phyloP scores from a whole-genome alignment of 805 yeast genomes.

The Wickerhamiella alocasiicola region DNA sequence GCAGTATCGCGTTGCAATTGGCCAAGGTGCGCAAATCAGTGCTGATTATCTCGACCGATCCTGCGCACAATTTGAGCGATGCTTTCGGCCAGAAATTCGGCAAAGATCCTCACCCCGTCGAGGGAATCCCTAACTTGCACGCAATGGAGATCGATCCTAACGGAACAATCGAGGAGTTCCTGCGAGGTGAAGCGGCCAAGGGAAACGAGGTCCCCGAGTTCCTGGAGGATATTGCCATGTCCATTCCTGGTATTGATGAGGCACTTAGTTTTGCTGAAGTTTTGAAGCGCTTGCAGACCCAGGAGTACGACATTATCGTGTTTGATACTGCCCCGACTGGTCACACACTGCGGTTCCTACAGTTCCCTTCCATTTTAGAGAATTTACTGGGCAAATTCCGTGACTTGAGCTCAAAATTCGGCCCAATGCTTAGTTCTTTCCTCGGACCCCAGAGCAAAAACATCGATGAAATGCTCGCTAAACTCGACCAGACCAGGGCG shows the following conservation, averaged over 20 bases:
- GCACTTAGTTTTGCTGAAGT: slow-evolving; percentile 97
- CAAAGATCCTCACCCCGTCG: slow-evolving; percentile 88
- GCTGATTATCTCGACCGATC: slow-evolving; percentile 88
- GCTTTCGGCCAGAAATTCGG: slow-evolving; percentile 98
- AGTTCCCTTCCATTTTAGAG: slow-evolving; percentile 84
- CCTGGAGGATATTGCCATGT: slow-evolving; percentile 84
- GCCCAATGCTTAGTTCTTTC: slow-evolving; percentile 73
- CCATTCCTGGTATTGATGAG: slow-evolving; percentile 97
- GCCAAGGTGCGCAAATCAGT: slow-evolving; percentile 77
- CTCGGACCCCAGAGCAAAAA: slow-evolving; percentile 42
- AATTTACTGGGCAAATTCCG: slow-evolving; percentile 77
- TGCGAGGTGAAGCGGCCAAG: slow-evolving; percentile 29
- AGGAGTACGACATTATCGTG: slow-evolving; percentile 72
- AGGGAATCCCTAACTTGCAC: slow-evolving; percentile 74
- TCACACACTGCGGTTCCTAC: slow-evolving; percentile 88
- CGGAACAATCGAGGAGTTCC: slow-evolving; percentile 80
- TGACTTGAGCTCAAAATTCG: slow-evolving; percentile 73
- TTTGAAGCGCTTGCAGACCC: slow-evolving; percentile 80
- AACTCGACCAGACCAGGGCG: slow-evolving; percentile 67
- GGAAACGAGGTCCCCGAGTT: slow-evolving; percentile 46
- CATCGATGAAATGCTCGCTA: slow-evolving; percentile 56
- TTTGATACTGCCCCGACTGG: slow-evolving; percentile 99
- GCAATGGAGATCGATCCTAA: slow-evolving; percentile 99
- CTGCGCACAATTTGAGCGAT: slow-evolving; percentile 95
- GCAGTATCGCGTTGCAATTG: slow-evolving; percentile 87